Evolutionary conservation across 352 stramenopile species (phyloP).

Genomic region (Phytophthora ohioensis): DNA sequence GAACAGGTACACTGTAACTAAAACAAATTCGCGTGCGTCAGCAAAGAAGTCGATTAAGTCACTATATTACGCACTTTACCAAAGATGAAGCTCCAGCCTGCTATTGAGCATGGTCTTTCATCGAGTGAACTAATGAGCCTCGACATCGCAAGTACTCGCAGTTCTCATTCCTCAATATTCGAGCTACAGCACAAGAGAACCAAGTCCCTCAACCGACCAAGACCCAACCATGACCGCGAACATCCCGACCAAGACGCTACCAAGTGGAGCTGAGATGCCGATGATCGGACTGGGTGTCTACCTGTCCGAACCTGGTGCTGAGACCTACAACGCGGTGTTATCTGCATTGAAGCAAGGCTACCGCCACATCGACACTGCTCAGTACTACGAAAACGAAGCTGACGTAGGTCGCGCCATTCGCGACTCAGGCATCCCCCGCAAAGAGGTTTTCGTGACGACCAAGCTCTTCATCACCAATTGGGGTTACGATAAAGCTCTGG

Average conservation of each 20-base stretch:
- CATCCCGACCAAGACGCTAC: slow-evolving; percentile 47
- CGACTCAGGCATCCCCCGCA: slow-evolving; percentile 75
- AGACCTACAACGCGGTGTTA: slow-evolving; percentile 67
- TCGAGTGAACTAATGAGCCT: too few relatives aligned
- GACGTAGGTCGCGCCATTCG: slow-evolving; percentile 79
- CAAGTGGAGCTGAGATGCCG: slow-evolving; percentile 57
- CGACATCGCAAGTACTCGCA: background rate
- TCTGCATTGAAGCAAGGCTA: slow-evolving; percentile 78
- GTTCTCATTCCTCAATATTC: slow-evolving; percentile 14
- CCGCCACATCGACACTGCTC: slow-evolving; percentile 91
- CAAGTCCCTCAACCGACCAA: background rate
- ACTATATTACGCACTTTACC: slow-evolving; percentile 16
- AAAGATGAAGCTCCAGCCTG: background rate
- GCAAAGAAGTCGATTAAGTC: background rate
- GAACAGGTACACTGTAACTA: background rate
- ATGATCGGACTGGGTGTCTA: slow-evolving; percentile 65
- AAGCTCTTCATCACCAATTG: slow-evolving; percentile 76
- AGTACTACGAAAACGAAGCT: slow-evolving; percentile 88
- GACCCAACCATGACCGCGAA: slow-evolving; percentile 12
- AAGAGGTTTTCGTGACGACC: slow-evolving; percentile 87
- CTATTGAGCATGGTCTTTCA: too few relatives aligned
- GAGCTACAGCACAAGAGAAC: slow-evolving; percentile 1
- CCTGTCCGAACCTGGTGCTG: slow-evolving; percentile 49
- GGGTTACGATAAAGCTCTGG: slow-evolving; percentile 75
- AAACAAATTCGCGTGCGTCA: slow-evolving; percentile 4